Percentiles rank a stretch among this genome's conserved stretches.
phyloP scores from a whole-genome alignment of 2,329 filamentous ascomycete species.

The Drechslerella coelobrocha region DNA sequence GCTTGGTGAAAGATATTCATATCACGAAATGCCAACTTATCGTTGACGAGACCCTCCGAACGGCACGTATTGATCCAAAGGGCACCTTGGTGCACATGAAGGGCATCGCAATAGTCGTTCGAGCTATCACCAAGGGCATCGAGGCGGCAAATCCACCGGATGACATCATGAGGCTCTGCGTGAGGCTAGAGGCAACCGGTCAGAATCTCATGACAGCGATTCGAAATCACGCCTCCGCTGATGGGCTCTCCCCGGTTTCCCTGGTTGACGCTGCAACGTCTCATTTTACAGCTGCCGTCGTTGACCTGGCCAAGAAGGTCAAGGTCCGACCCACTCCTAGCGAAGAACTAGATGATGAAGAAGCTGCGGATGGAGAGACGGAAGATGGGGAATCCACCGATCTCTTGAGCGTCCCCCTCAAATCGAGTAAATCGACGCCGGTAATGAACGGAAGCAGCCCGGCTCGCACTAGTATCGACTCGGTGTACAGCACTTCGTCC shows the following conservation, averaged over 20 bases:
- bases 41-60: conserved; percentile 85
- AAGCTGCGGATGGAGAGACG: conserved; percentile 67
- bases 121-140: conserved; percentile 83
- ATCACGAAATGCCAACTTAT: conserved; percentile 94
- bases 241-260: conserved; percentile 89
- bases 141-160: conserved; percentile 63
- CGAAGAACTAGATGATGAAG: conserved; percentile 78
- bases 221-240: conserved; percentile 84
- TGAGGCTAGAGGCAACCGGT: conserved; percentile 85
- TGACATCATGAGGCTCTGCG: conserved; percentile 74
- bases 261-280: conserved; percentile 91
- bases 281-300: conserved; percentile 82
- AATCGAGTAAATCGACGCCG: conserved; percentile 55
- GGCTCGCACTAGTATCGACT: conserved; percentile 54
- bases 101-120: conserved; percentile 78
- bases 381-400: conserved; percentile 64
- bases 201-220: conserved; percentile 95
- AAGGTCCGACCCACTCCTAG: conserved; percentile 80
- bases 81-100: conserved; percentile 86
- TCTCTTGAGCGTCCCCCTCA: conserved; percentile 61
- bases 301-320: conserved; percentile 81
- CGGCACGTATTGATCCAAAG: conserved; percentile 74
- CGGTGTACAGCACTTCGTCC: conserved; percentile 54
- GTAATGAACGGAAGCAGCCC: conserved; percentile 55
- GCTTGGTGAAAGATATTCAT: conserved; percentile 86